Conservation (phyloP, 2,329 filamentous ascomycete genomes). For the Calonectria pauciramosa region DNA sequence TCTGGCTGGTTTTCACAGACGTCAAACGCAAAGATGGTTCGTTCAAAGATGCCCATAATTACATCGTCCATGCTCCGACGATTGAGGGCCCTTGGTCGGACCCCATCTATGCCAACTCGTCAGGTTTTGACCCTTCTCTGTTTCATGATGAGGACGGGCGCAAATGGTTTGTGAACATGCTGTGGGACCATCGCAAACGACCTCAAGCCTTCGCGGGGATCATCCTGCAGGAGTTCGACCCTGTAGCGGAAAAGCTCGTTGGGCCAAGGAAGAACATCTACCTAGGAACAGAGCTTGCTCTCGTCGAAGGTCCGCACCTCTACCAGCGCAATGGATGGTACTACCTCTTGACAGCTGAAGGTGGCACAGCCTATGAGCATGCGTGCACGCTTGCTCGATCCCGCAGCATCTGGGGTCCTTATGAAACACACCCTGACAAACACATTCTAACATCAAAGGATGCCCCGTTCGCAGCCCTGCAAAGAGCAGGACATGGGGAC, state of each 20-base stretch:
- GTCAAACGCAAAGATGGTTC: constrained; percentile 77
- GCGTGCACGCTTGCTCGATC: constrained; percentile 71
- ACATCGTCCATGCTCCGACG: constrained; percentile 67
- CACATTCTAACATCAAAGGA: constrained; percentile 69
- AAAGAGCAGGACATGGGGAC: constrained; percentile 67
- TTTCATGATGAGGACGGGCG: constrained; percentile 70
- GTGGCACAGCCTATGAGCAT: constrained; percentile 73
- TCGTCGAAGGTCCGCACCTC: constrained; percentile 71
- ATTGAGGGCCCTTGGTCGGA: constrained; percentile 75
- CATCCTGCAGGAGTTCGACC: constrained; percentile 70
- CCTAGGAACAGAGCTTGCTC: constrained; percentile 65
- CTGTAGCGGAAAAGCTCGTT: constrained; percentile 62
- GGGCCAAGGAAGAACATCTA: constrained; percentile 70
- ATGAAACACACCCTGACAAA: constrained; percentile 70
- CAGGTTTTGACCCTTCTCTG: constrained; percentile 73
- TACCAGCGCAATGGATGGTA: constrained; percentile 72
- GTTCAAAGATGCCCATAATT: constrained; percentile 75
- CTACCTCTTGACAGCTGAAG: constrained; percentile 72
- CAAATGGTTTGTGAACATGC: constrained; percentile 71
- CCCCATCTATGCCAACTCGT: constrained; percentile 70
- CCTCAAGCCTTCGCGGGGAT: constrained; percentile 68
- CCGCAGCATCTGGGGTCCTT: constrained; percentile 70
- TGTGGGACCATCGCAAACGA: constrained; percentile 66
- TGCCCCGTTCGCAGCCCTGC: constrained; percentile 62
- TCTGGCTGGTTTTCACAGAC: constrained; percentile 76